A percentile compares a stretch with the other conserved stretches of the same genome.
Conservation (phyloP, 176 grass and related monocot species). For the Hsuehochloa calcarea region DNA sequence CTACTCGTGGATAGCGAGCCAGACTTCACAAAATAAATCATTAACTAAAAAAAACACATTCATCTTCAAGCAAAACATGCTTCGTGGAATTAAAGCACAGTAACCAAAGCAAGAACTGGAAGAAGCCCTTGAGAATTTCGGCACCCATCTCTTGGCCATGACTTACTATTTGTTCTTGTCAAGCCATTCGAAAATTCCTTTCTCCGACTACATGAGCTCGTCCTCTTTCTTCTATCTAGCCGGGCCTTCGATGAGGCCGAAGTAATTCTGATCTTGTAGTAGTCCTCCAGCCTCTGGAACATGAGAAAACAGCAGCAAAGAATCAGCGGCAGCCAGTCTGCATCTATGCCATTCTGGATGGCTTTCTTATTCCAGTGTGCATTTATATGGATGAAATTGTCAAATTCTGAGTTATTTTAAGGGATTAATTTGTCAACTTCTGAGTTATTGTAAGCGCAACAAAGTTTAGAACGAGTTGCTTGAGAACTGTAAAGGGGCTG, state of each 20-base stretch:
- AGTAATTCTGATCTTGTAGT: slow-evolving; percentile 84
- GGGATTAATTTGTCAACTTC: background rate
- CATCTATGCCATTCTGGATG: background rate
- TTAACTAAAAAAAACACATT: background rate
- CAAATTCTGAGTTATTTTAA: background rate
- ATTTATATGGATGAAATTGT: background rate
- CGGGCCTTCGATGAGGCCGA: slow-evolving; percentile 68
- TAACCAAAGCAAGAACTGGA: background rate
- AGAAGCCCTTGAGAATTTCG: background rate
- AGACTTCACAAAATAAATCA: background rate
- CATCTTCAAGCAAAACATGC: background rate
- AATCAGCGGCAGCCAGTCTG: background rate
- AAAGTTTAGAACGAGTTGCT: background rate
- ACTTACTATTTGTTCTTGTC: slow-evolving; percentile 62
- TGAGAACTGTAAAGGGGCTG: background rate
- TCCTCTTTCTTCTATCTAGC: slow-evolving; percentile 58
- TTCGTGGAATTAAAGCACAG: background rate
- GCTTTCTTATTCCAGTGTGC: background rate
- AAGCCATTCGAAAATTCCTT: slow-evolving; percentile 83
- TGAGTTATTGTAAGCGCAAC: background rate
- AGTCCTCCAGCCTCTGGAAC: slow-evolving; percentile 74
- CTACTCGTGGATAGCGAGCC: background rate
- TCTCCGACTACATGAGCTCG: slow-evolving; percentile 68
- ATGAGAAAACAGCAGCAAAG: background rate
- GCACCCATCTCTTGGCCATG: background rate